Evolutionary conservation across 2,329 filamentous ascomycete species (phyloP), one percentile per base, ranked within the genome.

Genomic region (Trichoderma sp.): DNA sequence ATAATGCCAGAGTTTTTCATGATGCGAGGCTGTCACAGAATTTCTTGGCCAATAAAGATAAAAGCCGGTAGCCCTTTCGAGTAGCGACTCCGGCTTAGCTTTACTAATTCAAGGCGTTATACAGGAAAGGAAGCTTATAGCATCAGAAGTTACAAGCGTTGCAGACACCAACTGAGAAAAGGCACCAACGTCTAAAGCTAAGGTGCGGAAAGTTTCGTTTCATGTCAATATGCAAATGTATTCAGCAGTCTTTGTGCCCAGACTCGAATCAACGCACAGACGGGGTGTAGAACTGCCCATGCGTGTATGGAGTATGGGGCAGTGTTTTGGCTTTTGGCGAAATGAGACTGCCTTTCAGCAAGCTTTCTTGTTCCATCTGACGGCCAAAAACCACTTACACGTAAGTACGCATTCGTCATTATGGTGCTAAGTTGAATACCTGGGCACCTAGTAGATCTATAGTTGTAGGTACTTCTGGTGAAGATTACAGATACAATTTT

Each of bases 51-150:
- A 21, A 21, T 50, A 3, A 21, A 50, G 45, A 21, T 21, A 50
- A 50, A 8, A 21, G 9, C 4, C 14, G 6, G 5, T 21, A n/a
- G n/a, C n/a, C n/a, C 11, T 50, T 12, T 9, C 45, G 18, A 50
- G 8, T n/a, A 21, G 21, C 9, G 7, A 50, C 0, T 9, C 4
- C 4, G n/a, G n/a, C 18, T 4, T 4, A 1, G 0, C 12, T 38
- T 11, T 12, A 50, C 45, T 21, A 50, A 9, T 50, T 50, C 45
- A 50, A 50, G 8, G n/a, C 9, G 6, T 4, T 11, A 50, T n/a
- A 9, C 0, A 5, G 8, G 45, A 11, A 21, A 50, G 8, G 18
- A 4, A 9, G 1, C 5, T 12, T 21, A n/a, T 11, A 50, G 8
- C 45, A 11, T 50, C 4, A 50, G 7, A 21, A 50, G 11, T 11